A percentile compares a stretch with the other conserved stretches of the same genome.
Evolutionary conservation across 225 moss, liverwort and hornwort genomes (phyloP).

Genomic region (Rhytidiadelphus loreus): DNA sequence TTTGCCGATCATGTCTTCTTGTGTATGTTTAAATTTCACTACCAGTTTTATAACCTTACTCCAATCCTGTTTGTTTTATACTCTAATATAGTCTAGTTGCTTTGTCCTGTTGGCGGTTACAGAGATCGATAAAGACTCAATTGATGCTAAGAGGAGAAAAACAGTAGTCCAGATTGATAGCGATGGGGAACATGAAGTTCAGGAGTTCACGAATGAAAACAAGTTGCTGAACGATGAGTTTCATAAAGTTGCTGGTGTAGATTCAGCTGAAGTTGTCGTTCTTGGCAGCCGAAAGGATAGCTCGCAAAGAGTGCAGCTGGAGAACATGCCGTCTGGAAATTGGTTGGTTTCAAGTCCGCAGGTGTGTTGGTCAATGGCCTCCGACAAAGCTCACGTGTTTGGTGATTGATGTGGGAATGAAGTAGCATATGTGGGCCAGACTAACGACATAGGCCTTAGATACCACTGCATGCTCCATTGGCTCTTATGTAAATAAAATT

Average conservation of each 20-base stretch:
- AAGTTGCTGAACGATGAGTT: conserved; percentile 1
- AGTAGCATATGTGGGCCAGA: neutral
- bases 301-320: conserved; percentile 40
- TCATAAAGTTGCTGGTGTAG: neutral
- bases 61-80: neutral
- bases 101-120: conserved; percentile 5
- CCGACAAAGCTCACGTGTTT: neutral
- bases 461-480: neutral
- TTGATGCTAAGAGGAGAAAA: conserved; percentile 40
- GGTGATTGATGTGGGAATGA: neutral
- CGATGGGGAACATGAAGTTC: conserved; percentile 72
- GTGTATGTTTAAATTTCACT: neutral
- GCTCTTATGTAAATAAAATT: neutral
- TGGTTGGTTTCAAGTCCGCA: conserved; percentile 20
- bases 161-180: conserved; percentile 76
- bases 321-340: conserved; percentile 26
- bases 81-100: neutral
- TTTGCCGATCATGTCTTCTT: neutral
- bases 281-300: conserved; percentile 46
- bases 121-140: conserved; percentile 29
- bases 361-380: conserved; percentile 10
- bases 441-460: neutral
- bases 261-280: conserved; percentile 30
- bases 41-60: neutral
- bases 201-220: conserved; percentile 29